These are phyloP conservation scores for Oryza officinalis DNA, from an alignment of 176 grass and related monocot species.

Conservation along the genomic window DNA sequence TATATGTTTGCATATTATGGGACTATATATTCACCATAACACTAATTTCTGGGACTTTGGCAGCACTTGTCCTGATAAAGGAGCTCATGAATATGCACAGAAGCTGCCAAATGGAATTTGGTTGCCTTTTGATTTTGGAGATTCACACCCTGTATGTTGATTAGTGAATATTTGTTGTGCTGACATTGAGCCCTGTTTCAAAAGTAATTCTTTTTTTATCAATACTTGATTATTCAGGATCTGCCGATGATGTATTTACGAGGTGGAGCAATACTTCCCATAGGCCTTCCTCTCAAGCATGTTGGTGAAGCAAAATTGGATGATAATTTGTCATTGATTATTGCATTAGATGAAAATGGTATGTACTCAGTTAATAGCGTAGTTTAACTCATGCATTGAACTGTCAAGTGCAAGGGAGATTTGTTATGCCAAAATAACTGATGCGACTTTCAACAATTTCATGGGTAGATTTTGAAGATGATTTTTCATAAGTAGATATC, in stretches of 20 bases:
- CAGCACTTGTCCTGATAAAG: constrained; percentile 75
- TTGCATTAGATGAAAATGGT: constrained; percentile 94
- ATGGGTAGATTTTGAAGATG: background rate
- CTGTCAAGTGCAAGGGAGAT: background rate
- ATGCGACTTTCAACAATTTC: background rate
- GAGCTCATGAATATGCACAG: constrained; percentile 66
- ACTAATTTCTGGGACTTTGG: constrained; percentile 17
- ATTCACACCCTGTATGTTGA: constrained; percentile 87
- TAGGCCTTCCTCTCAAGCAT: constrained; percentile 74
- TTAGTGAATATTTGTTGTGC: background rate
- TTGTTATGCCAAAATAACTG: background rate
- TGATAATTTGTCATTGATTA: constrained; percentile 79
- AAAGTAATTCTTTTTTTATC: no score
- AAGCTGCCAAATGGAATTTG: constrained; percentile 78
- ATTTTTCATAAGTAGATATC: background rate
- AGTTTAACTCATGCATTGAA: background rate
- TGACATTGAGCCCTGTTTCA: no score
- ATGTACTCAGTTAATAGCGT: constrained; percentile 13
- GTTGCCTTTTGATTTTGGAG: constrained; percentile 83
- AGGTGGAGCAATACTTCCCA: constrained; percentile 89
- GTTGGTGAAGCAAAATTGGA: constrained; percentile 79
- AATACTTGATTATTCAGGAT: no score
- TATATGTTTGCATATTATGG: background rate
- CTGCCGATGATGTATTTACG: constrained; percentile 72
- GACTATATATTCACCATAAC: no score